Base-by-base conservation (phyloP, 495 filamentous ascomycete species). In the Chaetomidium leptoderma region DNA sequence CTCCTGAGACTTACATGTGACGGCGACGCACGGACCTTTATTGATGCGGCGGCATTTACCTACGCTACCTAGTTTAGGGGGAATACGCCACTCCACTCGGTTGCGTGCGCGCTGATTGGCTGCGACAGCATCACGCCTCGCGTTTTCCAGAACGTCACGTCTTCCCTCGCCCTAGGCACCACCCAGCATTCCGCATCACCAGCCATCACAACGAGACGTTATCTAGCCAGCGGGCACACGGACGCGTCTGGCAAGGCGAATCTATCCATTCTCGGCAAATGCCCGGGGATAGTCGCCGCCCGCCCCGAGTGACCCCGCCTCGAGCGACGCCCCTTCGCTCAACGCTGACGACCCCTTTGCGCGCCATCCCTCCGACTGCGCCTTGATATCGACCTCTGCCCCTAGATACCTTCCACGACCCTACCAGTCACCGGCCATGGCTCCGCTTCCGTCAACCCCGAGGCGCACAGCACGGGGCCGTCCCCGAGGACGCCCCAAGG, bases 401-500 rank as follows among this genome's bases (percentile, higher is more conserved):
- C 33, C 19, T 26, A n/a, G 17, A 48, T 6, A 44, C 50, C 37
- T 8, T 21, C 27, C 5, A 26, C n/a, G n/a, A n/a, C 43, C 24
- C 13, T 35, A 57, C 17, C 44, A 33, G 40, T 55, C 51, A 26
- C 30, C 53, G 53, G 54, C 46, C 24, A 79, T 80, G 77, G 74
- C 72, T 29, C 72, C 75, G 37, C 61, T 62, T 39, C 72, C 74
- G 26, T 66, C 72, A 46, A 78, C 77, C 11, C 76, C 77, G 4
- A 64, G 73, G 45, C 69, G 70, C 32, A 58, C 67, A 11, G 63
- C 72, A 24, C 63, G 72, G 26, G 65, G 71, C 48, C 75, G 77
- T 39, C 74, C 71, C 27, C 68, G 75, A 43, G 74, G 73, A 19
- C 71, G 76, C 30, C 74, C 76, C 46, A 71, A 70, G 44, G 71